Conservation (phyloP, 495 filamentous ascomycete genomes). For the Talaromyces proteolyticus region DNA sequence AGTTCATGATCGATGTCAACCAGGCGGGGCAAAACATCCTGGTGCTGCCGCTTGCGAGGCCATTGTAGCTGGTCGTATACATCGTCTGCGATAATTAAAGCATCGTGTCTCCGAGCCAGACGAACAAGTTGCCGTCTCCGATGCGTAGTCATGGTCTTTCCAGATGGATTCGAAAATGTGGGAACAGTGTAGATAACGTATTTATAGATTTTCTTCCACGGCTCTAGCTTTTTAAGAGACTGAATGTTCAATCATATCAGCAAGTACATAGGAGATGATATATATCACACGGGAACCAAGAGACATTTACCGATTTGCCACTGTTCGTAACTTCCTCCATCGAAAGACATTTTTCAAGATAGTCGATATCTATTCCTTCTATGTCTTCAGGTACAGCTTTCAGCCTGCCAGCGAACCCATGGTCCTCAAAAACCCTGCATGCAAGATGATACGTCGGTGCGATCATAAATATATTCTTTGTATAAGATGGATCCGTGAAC, state of each 20-base stretch:
- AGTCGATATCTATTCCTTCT: conserved; percentile 53
- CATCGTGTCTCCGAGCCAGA: conserved; percentile 53
- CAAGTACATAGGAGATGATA: too few relatives aligned
- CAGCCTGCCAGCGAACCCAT: conserved; percentile 45
- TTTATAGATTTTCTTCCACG: conserved; percentile 51
- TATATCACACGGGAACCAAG: too few relatives aligned
- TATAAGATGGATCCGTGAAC: conserved; percentile 62
- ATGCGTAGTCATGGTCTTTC: conserved; percentile 49
- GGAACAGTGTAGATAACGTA: conserved; percentile 66
- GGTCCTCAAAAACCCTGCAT: conserved; percentile 62
- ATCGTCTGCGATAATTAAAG: conserved; percentile 60
- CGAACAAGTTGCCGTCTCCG: conserved; percentile 43
- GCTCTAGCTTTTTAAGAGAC: conserved; percentile 17
- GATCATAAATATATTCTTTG: conserved; percentile 57
- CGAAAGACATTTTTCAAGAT: conserved; percentile 26
- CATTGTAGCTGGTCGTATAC: too few relatives aligned
- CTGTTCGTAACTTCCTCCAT: conserved; percentile 8
- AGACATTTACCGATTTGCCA: not conserved
- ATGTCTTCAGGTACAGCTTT: conserved; percentile 58
- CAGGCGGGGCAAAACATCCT: conserved; percentile 52
- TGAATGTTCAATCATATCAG: not conserved
- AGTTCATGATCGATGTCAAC: conserved; percentile 57
- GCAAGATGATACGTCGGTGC: conserved; percentile 65
- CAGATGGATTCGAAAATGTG: conserved; percentile 59
- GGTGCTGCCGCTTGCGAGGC: too few relatives aligned